Percentiles rank a stretch among this genome's conserved stretches.
Evolutionary conservation across 78 protist species (phyloP).

Genomic region (Guillardia theta): DNA sequence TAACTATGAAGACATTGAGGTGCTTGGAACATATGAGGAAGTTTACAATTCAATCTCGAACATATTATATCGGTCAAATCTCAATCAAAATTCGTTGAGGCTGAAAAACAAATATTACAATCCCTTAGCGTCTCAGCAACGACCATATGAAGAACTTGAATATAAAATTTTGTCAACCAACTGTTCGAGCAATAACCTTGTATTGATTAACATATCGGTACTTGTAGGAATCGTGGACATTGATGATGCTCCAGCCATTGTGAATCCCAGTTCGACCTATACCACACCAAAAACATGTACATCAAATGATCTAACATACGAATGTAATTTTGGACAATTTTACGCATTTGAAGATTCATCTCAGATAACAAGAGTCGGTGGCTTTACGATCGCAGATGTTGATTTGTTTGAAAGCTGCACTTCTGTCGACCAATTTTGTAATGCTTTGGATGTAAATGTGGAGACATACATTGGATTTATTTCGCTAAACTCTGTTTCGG

Average conservation of each 20-base stretch:
- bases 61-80: neutral
- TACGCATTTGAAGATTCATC: neutral
- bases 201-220: neutral
- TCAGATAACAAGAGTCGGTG: neutral
- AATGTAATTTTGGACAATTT: neutral
- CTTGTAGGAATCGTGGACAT: neutral
- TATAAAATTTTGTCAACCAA: neutral
- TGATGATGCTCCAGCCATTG: neutral
- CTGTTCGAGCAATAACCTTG: neutral
- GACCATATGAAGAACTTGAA: neutral
- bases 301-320: neutral
- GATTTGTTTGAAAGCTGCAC: neutral
- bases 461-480: neutral
- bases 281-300: neutral
- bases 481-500: neutral
- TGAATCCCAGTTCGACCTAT: neutral
- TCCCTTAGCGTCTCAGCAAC: neutral
- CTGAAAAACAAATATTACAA: neutral
- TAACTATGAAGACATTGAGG: neutral
- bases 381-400: neutral
- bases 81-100: neutral
- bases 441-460: neutral
- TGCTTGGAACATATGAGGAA: neutral
- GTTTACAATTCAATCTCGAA: neutral
- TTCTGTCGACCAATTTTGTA: neutral